Conservation (phyloP, 23 red algal species). For the Porphyridium purpureum region DNA sequence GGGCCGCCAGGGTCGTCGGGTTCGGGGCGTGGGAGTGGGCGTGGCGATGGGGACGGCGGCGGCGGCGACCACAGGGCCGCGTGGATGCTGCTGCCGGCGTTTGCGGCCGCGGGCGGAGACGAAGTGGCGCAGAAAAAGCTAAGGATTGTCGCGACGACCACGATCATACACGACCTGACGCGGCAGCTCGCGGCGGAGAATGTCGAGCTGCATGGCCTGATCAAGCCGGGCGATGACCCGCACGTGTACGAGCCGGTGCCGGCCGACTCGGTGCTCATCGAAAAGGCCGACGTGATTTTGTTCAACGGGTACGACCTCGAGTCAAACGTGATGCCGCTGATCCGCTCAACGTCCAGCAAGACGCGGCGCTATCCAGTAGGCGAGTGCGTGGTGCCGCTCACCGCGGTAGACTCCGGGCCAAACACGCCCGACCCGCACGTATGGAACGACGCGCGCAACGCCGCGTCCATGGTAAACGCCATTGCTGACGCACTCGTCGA, state of each 20-base stretch:
- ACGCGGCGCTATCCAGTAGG: neutral
- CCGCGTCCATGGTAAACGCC: conserved; percentile 1
- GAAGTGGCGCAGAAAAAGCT: no score
- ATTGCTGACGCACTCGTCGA: neutral
- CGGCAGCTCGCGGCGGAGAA: neutral
- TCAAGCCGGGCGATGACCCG: neutral
- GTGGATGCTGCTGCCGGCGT: no score
- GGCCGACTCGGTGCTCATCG: neutral
- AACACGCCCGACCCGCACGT: neutral
- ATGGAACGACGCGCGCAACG: neutral
- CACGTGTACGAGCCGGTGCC: conserved; percentile 2
- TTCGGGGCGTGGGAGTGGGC: no score
- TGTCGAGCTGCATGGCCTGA: neutral
- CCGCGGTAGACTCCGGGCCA: neutral
- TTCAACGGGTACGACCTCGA: neutral
- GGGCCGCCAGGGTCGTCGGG: no score
- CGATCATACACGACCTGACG: neutral
- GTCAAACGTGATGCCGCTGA: neutral
- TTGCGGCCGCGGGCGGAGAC: no score
- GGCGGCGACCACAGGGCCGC: no score
- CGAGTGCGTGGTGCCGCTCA: neutral
- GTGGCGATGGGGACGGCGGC: no score
- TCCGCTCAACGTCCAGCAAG: neutral
- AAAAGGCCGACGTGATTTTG: conserved; percentile 1
- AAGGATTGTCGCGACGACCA: no score